Evolutionary conservation across 83 land plant species (phyloP).

Genomic region (Picea mariana): DNA sequence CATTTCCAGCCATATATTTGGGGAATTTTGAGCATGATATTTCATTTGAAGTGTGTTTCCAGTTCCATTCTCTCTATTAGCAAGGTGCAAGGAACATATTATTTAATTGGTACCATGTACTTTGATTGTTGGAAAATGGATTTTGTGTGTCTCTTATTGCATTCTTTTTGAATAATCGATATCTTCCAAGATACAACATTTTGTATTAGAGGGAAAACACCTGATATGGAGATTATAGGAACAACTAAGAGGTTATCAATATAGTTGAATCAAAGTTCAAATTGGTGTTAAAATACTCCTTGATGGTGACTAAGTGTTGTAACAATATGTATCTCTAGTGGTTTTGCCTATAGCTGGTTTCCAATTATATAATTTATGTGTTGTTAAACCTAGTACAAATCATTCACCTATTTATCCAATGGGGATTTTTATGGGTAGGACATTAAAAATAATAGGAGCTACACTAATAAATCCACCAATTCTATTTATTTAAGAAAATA

Average conservation of each 20-base stretch:
- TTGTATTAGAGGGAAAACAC: slow-evolving; percentile 66
- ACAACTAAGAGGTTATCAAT: slow-evolving; percentile 22
- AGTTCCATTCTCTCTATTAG: slow-evolving; percentile 90
- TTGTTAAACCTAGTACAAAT: too few species aligned
- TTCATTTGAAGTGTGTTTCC: slow-evolving; percentile 78
- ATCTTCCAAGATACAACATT: slow-evolving; percentile 68
- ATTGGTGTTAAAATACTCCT: too few species aligned
- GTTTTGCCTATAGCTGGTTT: too few species aligned
- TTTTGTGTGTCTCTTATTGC: slow-evolving; percentile 68
- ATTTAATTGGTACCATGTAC: slow-evolving; percentile 76
- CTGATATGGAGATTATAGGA: slow-evolving; percentile 72
- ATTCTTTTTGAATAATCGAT: slow-evolving; percentile 57
- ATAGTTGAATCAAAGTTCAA: too few species aligned
- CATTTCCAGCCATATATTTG: slow-evolving; percentile 83
- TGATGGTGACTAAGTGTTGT: too few species aligned
- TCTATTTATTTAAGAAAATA: too few species aligned
- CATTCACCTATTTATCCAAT: too few species aligned
- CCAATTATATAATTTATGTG: too few species aligned
- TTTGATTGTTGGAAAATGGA: slow-evolving; percentile 90
- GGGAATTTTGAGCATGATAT: slow-evolving; percentile 98
- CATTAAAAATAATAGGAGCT: too few species aligned
- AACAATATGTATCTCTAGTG: too few species aligned
- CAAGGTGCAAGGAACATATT: slow-evolving; percentile 89
- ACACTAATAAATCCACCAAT: too few species aligned
- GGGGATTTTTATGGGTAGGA: too few species aligned